Base-by-base conservation (phyloP, 106 monocot genomes). In the Gastrodia elata region DNA sequence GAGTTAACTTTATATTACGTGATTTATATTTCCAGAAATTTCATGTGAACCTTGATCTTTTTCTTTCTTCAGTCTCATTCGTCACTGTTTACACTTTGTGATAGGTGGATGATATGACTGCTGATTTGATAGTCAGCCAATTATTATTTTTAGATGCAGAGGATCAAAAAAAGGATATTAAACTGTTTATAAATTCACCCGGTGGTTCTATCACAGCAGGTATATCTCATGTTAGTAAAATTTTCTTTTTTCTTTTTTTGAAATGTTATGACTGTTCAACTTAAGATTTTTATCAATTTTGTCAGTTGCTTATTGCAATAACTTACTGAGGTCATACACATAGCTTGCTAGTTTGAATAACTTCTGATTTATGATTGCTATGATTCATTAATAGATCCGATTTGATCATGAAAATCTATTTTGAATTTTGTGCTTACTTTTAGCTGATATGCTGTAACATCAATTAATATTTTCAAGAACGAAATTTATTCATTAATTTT, bases 121-220 rank as follows among this genome's bases (percentile, higher is more conserved):
- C 93, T 80, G 97, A 97, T 84, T 74, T 97, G 24, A 71, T 97
- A 64, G 90, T 97, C 70, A 93, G 88, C 75, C 97, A 97, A 74
- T 86, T 97, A 65, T 83, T 97, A 68, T 78, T 93, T 79, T 77
- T 97, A 39, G 93, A 97, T 70, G 97, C 97, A 14, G 86, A 93
- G 68, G 97, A 97, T 68, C 77, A 88, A 39, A 75, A 83, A 61
- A 97, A 82, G 78, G 97, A 97, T 55, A 97, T 97, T 28, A 97
- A 90, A 35, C 61, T 97, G 49, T 93, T 97, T 77, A 97, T 97
- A 71, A 97, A 93, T 85, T 97, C 97, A 48, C 97, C 97, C 25
- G 97, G 97, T 83, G 97, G 97, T 71, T 93, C 93, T 67, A 87
- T 91, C 38, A 91, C 97, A 57, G 81, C 87, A 48, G 97, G 94